These are phyloP conservation scores for Lanmaoa pseudosensibilis DNA, from an alignment of 768 basidiomycete species.

Conservation along the genomic window DNA sequence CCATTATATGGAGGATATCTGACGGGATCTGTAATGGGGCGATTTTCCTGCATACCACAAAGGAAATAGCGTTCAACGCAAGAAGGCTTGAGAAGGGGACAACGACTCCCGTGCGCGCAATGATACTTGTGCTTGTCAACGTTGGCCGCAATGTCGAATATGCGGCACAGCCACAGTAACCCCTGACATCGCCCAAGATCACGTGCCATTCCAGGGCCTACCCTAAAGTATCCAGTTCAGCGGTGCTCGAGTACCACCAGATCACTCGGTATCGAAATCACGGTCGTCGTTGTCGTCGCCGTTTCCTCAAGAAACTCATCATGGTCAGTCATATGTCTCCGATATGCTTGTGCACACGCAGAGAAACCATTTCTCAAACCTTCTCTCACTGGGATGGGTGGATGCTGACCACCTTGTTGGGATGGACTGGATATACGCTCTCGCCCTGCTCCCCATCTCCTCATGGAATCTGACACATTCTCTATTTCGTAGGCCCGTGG, in stretches of 20 bases:
- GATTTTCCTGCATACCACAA: conserved; percentile 26
- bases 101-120: not conserved
- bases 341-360: not conserved
- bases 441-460: not conserved
- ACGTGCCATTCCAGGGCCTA: conserved; percentile 23
- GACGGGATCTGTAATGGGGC: conserved; percentile 4
- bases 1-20: conserved; percentile 20
- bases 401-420: conserved; percentile 22
- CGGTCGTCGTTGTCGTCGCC: conserved; percentile 21
- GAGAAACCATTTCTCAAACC: not conserved
- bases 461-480: conserved; percentile 15
- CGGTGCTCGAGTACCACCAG: not conserved
- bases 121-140: not conserved
- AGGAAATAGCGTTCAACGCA: not conserved
- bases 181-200: not conserved
- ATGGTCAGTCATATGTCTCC: conserved; percentile 32
- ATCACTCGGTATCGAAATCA: conserved; percentile 22
- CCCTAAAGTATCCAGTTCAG: conserved; percentile 23
- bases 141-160: not conserved
- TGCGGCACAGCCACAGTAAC: conserved; percentile 12
- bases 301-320: conserved; percentile 30
- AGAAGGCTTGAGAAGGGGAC: not conserved
- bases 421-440: conserved; percentile 19
- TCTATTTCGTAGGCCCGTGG: conserved; percentile 73
- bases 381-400: conserved; percentile 21